Evolutionary conservation across 768 basidiomycete species (phyloP), one percentile per base, ranked within the genome.

Genomic region (Polyporus arcularius): DNA sequence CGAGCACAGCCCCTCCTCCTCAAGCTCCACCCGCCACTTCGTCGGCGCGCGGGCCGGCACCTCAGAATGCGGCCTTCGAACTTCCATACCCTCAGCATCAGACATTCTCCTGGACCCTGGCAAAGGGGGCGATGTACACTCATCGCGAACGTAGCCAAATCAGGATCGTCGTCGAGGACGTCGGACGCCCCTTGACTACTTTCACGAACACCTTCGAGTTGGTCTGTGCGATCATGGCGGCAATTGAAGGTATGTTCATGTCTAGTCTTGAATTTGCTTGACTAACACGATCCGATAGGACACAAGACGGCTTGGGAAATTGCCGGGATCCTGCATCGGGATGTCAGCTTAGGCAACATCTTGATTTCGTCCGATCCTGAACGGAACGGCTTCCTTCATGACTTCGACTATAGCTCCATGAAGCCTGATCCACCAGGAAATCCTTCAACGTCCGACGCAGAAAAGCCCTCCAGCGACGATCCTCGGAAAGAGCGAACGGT

Each of bases 341-440:
- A 65, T 32, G 50, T 65, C 18, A 65, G 65, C 38, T 40, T 59
- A 0, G 65, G 65, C 14, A 65, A 65, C 39, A 54, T 65, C 11
- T 21, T 65, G 9, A 60, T 65, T 5, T 39, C 21, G 0, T 53
- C 53, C 12, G 55, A 60, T 5, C 28, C 41, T 0, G 28, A n/a
- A 2, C 47, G 26, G 10, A 21, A 21, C 4, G 65, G 61, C 3
- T 63, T 66, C 59, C 7, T 63, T 4, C 58, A 54, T 31, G 65
- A 66, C 41, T 63, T 53, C 18, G 65, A 66, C 41, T 61, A 63
- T 18, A 63, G 62, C 45, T 48, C 31, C n/a, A n/a, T n/a, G n/a
- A n/a, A n/a, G n/a, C n/a, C n/a, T n/a, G n/a, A n/a, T n/a, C n/a
- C n/a, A n/a, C n/a, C n/a, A n/a, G n/a, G n/a, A n/a, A n/a, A n/a